Evolutionary conservation across 1,139 yeast species (phyloP), one percentile per base, ranked within the genome.

Genomic region (Scheffersomyces titani): DNA sequence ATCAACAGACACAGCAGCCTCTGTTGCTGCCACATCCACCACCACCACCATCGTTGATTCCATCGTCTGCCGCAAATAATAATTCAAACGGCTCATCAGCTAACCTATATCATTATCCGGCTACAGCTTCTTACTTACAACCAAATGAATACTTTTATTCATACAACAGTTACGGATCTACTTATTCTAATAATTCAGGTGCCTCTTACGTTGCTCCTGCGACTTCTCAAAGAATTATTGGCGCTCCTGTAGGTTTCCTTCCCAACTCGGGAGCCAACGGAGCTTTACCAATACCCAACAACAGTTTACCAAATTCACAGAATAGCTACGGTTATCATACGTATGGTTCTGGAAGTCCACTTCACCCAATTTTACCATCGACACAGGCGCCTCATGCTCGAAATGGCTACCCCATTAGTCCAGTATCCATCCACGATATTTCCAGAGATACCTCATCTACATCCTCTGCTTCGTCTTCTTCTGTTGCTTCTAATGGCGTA

Each of bases 91-190:
- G 13, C 9, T 2, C 40, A 30, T 30, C 40, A 7, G 40, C 40
- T 16, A 30, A 30, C 4, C n/a, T 46, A 6, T 46, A 46, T 9
- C 49, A 46, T 22, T 46, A 46, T 16, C 49, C 49, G 5, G 16
- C 49, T 9, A 46, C 49, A 19, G 11, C 49, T 19, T 19, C 20
- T 9, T 19, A 19, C 22, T 22, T 22, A 19, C n/a, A 21, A 19
- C 22, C 49, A 20, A 46, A 22, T n/a, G 49, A 46, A 19, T 46
- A 46, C 22, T 46, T 19, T 47, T 60, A 57, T 56, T 52, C 59
- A 13, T 55, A 56, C 49, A 56, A 58, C 53, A 52, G 55, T 49
- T 46, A 36, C 24, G 51, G 51, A n/a, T 45, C n/a, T 40, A 44
- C 50, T 11, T 46, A n/a, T 48, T 22, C 13, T 46, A 30, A 18